phyloP scores from a whole-genome alignment of 768 basidiomycete species.

The Rhizopogon vulgaris region DNA sequence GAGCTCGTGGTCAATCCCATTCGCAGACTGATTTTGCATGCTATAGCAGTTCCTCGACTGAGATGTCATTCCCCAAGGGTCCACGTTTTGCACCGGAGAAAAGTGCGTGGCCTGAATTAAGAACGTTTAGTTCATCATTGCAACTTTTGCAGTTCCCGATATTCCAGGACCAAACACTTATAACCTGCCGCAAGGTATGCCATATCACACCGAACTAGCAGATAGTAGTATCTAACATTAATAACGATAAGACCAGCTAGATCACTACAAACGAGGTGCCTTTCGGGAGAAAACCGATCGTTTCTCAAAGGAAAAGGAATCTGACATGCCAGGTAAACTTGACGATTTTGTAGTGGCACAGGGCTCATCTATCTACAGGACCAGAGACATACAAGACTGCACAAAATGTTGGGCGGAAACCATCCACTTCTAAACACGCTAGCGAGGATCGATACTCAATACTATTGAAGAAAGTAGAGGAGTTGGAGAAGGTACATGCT shows the following conservation, averaged over 20 bases:
- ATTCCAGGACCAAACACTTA: conserved; percentile 50
- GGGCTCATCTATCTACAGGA: conserved; percentile 18
- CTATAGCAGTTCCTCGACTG: not conserved
- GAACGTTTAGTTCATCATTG: not conserved
- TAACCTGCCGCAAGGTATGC: conserved; percentile 33
- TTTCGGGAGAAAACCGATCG: conserved; percentile 53
- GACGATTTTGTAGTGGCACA: not conserved
- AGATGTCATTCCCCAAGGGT: conserved; percentile 40
- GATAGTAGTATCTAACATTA: conserved; percentile 5
- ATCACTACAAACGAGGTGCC: conserved; percentile 51
- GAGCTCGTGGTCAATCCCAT: not conserved
- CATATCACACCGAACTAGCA: not conserved
- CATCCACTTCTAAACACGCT: conserved; percentile 17
- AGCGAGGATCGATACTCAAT: conserved; percentile 42
- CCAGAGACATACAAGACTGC: conserved; percentile 27
- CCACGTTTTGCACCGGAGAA: conserved; percentile 39
- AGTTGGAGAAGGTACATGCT: conserved; percentile 53
- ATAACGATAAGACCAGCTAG: conserved; percentile 28
- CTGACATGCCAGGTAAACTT: conserved; percentile 36
- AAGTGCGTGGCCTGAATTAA: conserved; percentile 19
- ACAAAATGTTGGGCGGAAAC: conserved; percentile 18
- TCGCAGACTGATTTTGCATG: not conserved
- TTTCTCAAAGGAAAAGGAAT: conserved; percentile 39
- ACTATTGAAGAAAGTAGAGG: conserved; percentile 59
- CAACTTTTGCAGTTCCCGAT: conserved; percentile 27